Evolutionary conservation across 495 filamentous ascomycete species (phyloP), one percentile per base, ranked within the genome.

Genomic region (Podospora pseudopauciseta): DNA sequence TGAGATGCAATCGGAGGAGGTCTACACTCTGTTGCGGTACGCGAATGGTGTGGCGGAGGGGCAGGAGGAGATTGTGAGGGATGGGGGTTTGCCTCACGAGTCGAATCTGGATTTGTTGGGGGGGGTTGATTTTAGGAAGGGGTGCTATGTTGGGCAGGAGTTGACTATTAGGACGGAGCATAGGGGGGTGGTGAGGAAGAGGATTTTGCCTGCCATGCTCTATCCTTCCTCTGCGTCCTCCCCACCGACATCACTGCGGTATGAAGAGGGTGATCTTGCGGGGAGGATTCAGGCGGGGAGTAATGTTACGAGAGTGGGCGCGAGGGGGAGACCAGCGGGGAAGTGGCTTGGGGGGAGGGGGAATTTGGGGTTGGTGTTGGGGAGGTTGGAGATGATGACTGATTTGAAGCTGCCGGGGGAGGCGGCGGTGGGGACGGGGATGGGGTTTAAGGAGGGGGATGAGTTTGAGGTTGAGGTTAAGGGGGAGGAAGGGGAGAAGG

Each of bases 101-200:
- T 88, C 81, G 67, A 95, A 97, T 76, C 82, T 97, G 70, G 95
- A 99, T 77, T 82, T 91, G 70, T 88, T 89, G 84, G 83, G 85
- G 19, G 96, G 85, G 3, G 86, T 98, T 56, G 93, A 97, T 80
- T 99, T 96, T 79, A 85, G 87, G 60, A 99, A 99, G 80, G 95
- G 95, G 1, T 99, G 95, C 78, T 99, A 99, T 77, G 88, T 98
- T 0, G 95, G 95, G 0, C 95, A 99, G 80, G 95, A 99, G 76
- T 83, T 98, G 64, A 98, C 96, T 7, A 96, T 97, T 59, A 88
- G 95, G 27, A 98, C 96, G 0, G 88, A 92, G 74, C 95, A 98
- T 77, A 93, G 90, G 2, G 95, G 95, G 49, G 91, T 99, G 11
- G 92, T 97, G 58, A 83, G 95, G 73, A 97, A 97, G 82, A 82